A percentile compares a stretch with the other conserved stretches of the same genome.
These are phyloP conservation scores for Penicillium sp. DNA, from an alignment of 2,329 filamentous ascomycete genomes.

Conservation along the genomic window DNA sequence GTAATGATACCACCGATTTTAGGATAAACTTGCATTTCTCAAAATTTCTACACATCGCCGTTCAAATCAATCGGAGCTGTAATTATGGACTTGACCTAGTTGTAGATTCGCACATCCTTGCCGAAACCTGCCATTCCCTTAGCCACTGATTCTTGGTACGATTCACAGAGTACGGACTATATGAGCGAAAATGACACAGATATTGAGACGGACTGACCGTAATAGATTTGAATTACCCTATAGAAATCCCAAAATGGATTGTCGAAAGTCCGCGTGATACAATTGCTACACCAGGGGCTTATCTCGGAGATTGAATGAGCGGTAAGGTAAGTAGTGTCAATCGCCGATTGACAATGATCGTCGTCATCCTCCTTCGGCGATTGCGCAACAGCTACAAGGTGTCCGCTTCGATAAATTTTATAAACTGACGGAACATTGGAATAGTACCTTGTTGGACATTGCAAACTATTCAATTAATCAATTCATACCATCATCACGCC, in stretches of 20 bases:
- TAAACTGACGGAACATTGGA: background rate
- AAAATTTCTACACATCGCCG: background rate
- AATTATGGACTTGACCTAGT: background rate
- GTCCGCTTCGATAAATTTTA: constrained; percentile 8
- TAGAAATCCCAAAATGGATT: background rate
- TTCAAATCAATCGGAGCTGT: background rate
- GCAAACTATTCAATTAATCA: background rate
- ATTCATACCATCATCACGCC: background rate
- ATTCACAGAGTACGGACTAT: background rate
- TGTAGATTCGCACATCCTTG: background rate
- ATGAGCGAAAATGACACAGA: background rate
- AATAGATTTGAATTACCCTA: background rate
- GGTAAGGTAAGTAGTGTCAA: constrained; percentile 12
- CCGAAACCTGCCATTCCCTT: background rate
- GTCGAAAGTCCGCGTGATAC: background rate
- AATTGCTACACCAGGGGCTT: background rate
- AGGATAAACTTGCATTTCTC: background rate
- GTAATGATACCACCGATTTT: background rate
- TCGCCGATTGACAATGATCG: constrained; percentile 22
- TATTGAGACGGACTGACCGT: background rate
- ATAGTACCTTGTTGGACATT: background rate
- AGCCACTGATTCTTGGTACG: background rate
- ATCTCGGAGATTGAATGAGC: constrained; percentile 17
- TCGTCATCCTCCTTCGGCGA: constrained; percentile 15
- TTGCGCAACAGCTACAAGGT: constrained; percentile 9